phyloP scores from a whole-genome alignment of 768 basidiomycete genomes.

The Auriscalpium orientale region DNA sequence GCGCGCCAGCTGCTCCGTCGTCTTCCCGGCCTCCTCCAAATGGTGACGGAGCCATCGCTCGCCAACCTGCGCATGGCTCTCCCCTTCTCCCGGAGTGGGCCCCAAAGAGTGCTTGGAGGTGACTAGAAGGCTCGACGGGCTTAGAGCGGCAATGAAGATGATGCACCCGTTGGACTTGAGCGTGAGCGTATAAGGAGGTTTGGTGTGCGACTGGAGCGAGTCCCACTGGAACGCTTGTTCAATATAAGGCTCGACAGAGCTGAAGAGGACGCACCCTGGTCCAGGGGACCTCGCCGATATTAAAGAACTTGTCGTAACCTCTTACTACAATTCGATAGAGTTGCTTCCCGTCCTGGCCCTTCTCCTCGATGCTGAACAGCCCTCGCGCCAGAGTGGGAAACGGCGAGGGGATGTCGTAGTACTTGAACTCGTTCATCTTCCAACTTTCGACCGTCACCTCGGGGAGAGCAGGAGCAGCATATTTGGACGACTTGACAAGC shows the following conservation, averaged over 20 bases:
- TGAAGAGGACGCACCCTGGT: slow-evolving; percentile 60
- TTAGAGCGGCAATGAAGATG: slow-evolving; percentile 87
- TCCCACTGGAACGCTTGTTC: slow-evolving; percentile 52
- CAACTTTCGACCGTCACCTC: slow-evolving; percentile 64
- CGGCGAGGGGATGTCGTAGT: slow-evolving; percentile 80
- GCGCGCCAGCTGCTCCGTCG: slow-evolving; percentile 66
- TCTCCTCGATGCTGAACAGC: slow-evolving; percentile 60
- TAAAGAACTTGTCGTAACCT: slow-evolving; percentile 99
- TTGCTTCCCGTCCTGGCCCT: slow-evolving; percentile 24
- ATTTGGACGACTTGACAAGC: slow-evolving; percentile 53
- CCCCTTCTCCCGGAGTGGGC: slow-evolving; percentile 28
- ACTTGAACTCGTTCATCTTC: slow-evolving; percentile 98
- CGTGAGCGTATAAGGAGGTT: slow-evolving; percentile 75
- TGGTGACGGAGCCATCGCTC: slow-evolving; percentile 77
- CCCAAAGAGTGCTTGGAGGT: slow-evolving; percentile 94
- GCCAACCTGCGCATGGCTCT: slow-evolving; percentile 78
- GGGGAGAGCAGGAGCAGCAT: slow-evolving; percentile 51
- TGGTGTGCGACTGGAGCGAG: slow-evolving; percentile 59
- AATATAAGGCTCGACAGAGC: neutral
- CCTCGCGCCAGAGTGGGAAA: slow-evolving; percentile 96
- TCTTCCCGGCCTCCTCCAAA: slow-evolving; percentile 49
- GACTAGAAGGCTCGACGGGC: slow-evolving; percentile 64
- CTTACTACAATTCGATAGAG: slow-evolving; percentile 66
- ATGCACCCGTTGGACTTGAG: slow-evolving; percentile 96
- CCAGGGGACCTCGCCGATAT: slow-evolving; percentile 95